phyloP scores from a whole-genome alignment of 169 alveolate species.

The Plasmodium relictum region DNA sequence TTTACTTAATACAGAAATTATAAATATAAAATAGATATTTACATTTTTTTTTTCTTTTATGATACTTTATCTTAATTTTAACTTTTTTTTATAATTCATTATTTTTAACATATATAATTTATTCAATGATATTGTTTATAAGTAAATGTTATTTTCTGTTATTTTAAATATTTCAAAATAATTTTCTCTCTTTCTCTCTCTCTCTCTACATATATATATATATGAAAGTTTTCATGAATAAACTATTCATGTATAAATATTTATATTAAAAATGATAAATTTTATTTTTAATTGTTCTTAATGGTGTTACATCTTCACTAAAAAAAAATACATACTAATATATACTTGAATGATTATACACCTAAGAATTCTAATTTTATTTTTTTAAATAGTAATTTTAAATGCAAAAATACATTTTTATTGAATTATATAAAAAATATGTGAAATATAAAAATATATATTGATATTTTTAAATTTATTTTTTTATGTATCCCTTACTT shows the following conservation, averaged over 20 bases:
- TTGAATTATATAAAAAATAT: background rate
- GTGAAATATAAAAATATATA: background rate
- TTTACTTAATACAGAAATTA: constrained; percentile 7
- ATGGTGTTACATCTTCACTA: too few relatives aligned
- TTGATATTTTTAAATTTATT: background rate
- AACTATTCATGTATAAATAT: background rate
- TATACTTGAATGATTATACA: too few relatives aligned
- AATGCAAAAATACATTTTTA: background rate
- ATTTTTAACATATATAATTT: background rate
- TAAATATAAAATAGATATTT: background rate
- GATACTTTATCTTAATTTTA: too few relatives aligned
- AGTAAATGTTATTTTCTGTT: background rate
- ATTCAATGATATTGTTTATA: background rate
- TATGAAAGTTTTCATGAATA: background rate
- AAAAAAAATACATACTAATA: too few relatives aligned
- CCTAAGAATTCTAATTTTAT: too few relatives aligned
- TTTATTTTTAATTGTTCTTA: too few relatives aligned
- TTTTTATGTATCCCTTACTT: background rate
- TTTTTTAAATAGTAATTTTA: too few relatives aligned
- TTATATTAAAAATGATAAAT: background rate
- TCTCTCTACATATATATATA: background rate
- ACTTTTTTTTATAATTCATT: background rate
- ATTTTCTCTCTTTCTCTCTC: too few relatives aligned
- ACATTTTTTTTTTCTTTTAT: background rate
- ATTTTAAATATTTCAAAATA: constrained; percentile 3